Conservation (phyloP, 495 filamentous ascomycete species). For the Penicillium turbatum region DNA sequence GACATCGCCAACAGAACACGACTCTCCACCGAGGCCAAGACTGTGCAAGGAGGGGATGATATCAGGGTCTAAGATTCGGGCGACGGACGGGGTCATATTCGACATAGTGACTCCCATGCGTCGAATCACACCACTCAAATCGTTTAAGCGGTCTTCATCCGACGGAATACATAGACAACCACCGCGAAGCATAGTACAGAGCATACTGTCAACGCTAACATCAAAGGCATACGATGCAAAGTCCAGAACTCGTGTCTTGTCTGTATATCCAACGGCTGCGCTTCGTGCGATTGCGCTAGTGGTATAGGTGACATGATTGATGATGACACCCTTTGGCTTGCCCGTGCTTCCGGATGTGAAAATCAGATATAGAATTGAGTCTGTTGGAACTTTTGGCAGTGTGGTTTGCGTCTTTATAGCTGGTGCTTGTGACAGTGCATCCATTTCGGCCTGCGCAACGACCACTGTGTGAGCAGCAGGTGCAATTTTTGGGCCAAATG, state of each 20-base stretch:
- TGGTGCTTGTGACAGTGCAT: no score
- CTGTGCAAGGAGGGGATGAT: slow-evolving; percentile 29
- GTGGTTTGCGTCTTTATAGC: neutral
- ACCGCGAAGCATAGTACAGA: slow-evolving; percentile 27
- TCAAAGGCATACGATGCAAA: slow-evolving; percentile 43
- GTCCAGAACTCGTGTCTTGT: slow-evolving; percentile 49
- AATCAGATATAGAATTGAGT: neutral
- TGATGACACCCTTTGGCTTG: neutral
- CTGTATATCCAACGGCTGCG: neutral
- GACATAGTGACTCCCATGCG: neutral
- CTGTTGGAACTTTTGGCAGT: neutral
- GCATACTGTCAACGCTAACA: slow-evolving; percentile 28
- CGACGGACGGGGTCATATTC: slow-evolving; percentile 28
- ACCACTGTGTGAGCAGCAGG: no score
- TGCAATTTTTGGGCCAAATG: no score
- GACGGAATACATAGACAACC: slow-evolving; percentile 33
- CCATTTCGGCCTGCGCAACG: no score
- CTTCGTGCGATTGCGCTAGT: neutral
- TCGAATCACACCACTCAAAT: neutral
- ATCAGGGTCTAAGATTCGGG: slow-evolving; percentile 26
- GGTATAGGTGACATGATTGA: neutral
- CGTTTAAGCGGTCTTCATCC: neutral
- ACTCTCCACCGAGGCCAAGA: slow-evolving; percentile 24
- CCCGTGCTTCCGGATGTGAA: neutral
- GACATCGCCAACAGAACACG: slow-evolving; percentile 9